phyloP scores from a whole-genome alignment of 129 eudicot species.

The Escallonia rubra region DNA sequence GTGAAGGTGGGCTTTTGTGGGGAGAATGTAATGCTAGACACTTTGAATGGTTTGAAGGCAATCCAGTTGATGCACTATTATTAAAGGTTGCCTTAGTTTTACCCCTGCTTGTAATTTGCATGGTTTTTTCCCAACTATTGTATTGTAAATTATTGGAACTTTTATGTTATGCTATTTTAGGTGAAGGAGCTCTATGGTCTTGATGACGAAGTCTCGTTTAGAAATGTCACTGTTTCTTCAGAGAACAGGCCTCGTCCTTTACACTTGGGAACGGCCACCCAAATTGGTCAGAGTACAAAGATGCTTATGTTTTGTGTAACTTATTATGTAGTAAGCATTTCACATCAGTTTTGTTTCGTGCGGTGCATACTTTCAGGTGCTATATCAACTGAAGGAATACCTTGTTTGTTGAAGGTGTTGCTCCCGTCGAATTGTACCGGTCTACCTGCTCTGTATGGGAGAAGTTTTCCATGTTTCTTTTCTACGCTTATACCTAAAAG shows the following conservation, averaged over 20 bases:
- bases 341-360: background rate
- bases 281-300: conserved; percentile 57
- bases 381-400: conserved; percentile 96
- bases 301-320: conserved; percentile 1
- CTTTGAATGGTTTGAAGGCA: conserved; percentile 89
- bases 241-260: conserved; percentile 85
- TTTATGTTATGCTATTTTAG: conserved; percentile 32
- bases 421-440: conserved; percentile 86
- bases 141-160: conserved; percentile 3
- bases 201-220: conserved; percentile 66
- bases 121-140: background rate
- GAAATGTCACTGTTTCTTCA: conserved; percentile 73
- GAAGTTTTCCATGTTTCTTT: conserved; percentile 8
- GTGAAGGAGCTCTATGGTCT: conserved; percentile 95
- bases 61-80: conserved; percentile 53
- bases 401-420: conserved; percentile 65
- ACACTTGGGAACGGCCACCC: conserved; percentile 94
- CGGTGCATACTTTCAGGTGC: conserved; percentile 45
- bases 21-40: conserved; percentile 81
- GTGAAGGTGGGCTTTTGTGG: conserved; percentile 98
- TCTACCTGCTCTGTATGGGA: conserved; percentile 74
- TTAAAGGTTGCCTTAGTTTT: conserved; percentile 41
- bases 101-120: background rate
- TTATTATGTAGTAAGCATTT: background rate
- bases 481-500: too few species aligned